A percentile compares a stretch with the other conserved stretches of the same genome.
Evolutionary conservation across 208 protist genomes (phyloP).

Genomic region (Vickermania spadyakhi): DNA sequence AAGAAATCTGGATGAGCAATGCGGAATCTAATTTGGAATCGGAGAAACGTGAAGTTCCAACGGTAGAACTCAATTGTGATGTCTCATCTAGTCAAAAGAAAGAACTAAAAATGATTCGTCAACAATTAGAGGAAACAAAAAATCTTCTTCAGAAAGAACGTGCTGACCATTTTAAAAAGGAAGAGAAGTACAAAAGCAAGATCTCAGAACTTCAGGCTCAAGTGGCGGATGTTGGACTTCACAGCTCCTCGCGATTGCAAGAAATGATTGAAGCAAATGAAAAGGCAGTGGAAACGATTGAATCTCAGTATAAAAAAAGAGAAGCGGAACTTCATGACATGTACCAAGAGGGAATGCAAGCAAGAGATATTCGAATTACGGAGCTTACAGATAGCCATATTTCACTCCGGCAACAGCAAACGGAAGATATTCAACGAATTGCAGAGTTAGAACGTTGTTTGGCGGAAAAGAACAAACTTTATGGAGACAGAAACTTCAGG

Average conservation of each 20-base stretch:
- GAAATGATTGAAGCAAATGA: conserved; percentile 11
- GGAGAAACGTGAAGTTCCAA: not conserved
- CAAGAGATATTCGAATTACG: conserved; percentile 45
- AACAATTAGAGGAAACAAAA: conserved; percentile 15
- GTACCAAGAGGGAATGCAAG: conserved; percentile 29
- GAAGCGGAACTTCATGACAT: conserved; percentile 27
- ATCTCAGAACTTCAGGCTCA: not conserved
- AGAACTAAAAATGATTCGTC: not conserved
- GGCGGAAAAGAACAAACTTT: no score
- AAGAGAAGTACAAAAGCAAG: conserved; percentile 3
- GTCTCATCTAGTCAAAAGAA: not conserved
- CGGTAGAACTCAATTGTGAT: not conserved
- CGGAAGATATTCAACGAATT: not conserved
- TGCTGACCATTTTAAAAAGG: conserved; percentile 11
- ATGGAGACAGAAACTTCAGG: no score
- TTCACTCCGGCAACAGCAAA: conserved; percentile 12
- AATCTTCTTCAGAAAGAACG: conserved; percentile 4
- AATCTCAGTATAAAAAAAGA: conserved; percentile 18
- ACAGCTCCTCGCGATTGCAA: conserved; percentile 2
- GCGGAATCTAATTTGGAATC: not conserved
- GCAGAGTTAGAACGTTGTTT: not conserved
- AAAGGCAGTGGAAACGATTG: conserved; percentile 12
- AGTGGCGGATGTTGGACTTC: not conserved
- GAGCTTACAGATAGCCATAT: conserved; percentile 33
- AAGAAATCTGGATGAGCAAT: conserved; percentile 1